Evolutionary conservation across 2,329 filamentous ascomycete species (phyloP).

Genomic region (Aspergillus pseudoterreus): DNA sequence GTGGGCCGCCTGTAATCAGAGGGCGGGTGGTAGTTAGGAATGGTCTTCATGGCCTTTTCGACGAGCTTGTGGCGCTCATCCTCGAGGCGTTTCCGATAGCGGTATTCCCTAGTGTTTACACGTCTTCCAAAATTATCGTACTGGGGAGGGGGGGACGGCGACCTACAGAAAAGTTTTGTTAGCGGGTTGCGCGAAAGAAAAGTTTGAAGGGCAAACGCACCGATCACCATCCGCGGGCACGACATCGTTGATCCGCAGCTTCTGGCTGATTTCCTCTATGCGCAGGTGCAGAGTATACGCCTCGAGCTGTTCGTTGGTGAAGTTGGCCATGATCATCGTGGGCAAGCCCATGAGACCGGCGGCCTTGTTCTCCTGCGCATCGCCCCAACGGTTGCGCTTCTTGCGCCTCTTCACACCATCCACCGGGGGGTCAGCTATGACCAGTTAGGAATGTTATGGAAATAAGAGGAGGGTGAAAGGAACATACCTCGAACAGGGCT

Average conservation of each 20-base stretch:
- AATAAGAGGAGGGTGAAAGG: not conserved
- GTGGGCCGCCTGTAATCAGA: constrained; percentile 97
- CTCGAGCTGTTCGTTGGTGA: constrained; percentile 97
- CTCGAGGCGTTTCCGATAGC: constrained; percentile 95
- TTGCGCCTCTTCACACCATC: constrained; percentile 87
- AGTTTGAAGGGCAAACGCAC: constrained; percentile 50
- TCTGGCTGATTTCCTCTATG: constrained; percentile 99
- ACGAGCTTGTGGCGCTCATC: constrained; percentile 98
- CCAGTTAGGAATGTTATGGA: constrained; percentile 19
- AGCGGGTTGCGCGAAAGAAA: constrained; percentile 13
- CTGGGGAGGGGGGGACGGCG: constrained; percentile 89
- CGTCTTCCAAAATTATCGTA: constrained; percentile 99
- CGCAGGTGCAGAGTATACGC: constrained; percentile 94
- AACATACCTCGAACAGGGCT: constrained; percentile 76
- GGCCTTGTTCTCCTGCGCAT: constrained; percentile 96
- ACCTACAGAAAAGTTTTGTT: constrained; percentile 55
- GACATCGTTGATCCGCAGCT: constrained; percentile 97
- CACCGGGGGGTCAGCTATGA: constrained; percentile 46
- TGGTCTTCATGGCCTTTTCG: constrained; percentile 98
- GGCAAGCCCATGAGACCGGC: constrained; percentile 96
- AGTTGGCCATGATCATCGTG: constrained; percentile 92
- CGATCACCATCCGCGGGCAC: constrained; percentile 94
- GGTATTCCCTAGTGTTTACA: constrained; percentile 98
- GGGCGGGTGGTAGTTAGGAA: constrained; percentile 98
- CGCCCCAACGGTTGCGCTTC: constrained; percentile 98